These are phyloP conservation scores for Aspergillus sclerotialis DNA, from an alignment of 2,329 filamentous ascomycete species.

Conservation along the genomic window DNA sequence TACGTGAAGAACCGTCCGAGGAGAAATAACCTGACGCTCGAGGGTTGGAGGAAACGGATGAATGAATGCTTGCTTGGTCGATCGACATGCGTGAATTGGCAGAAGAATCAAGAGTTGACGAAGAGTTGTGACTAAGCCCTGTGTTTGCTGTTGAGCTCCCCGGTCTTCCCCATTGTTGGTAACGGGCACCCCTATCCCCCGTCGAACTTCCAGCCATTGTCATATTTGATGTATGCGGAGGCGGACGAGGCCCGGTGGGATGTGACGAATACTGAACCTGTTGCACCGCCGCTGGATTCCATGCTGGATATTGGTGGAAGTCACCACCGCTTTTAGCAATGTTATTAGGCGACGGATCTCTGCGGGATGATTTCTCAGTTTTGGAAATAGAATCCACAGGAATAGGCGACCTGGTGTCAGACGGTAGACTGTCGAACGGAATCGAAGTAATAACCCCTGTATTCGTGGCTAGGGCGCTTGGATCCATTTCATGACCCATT, in stretches of 20 bases:
- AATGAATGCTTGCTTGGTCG: conserved; percentile 61
- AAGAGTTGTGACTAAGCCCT: conserved; percentile 52
- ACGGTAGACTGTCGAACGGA: conserved; percentile 66
- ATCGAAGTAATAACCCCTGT: conserved; percentile 82
- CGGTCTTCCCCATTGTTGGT: conserved; percentile 68
- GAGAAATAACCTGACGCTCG: conserved; percentile 52
- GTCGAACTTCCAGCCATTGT: conserved; percentile 67
- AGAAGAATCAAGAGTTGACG: conserved; percentile 48
- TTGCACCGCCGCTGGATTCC: conserved; percentile 49
- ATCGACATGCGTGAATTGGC: conserved; percentile 51
- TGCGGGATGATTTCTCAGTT: conserved; percentile 53
- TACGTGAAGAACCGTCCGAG: conserved; percentile 44
- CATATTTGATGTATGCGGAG: conserved; percentile 45
- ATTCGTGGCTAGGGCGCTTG: conserved; percentile 60
- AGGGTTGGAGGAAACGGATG: conserved; percentile 52
- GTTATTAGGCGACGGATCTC: conserved; percentile 74
- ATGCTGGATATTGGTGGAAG: conserved; percentile 81
- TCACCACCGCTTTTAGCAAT: conserved; percentile 70
- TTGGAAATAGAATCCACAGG: conserved; percentile 66
- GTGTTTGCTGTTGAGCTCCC: conserved; percentile 50
- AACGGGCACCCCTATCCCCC: conserved; percentile 62
- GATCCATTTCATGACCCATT: conserved; percentile 54
- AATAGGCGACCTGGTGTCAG: conserved; percentile 63
- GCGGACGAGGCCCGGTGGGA: conserved; percentile 55
- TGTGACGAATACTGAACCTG: conserved; percentile 47